These are phyloP conservation scores for Rhodosporidiobolus sp. DNA, from an alignment of 768 basidiomycete genomes.

Conservation along the genomic window DNA sequence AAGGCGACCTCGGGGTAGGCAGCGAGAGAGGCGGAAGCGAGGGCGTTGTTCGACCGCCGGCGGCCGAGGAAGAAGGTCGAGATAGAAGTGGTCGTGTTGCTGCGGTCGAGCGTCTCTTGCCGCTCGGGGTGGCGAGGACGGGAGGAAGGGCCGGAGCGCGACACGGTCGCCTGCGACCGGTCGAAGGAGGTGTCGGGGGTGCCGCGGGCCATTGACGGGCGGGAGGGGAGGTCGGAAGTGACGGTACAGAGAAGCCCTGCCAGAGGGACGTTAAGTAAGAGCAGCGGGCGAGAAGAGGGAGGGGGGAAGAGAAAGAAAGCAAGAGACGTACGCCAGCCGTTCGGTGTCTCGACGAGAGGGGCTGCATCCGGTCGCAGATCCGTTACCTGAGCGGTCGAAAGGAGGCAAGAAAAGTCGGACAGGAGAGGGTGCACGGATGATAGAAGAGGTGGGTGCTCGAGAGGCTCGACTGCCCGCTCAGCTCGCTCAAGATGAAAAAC, in stretches of 20 bases:
- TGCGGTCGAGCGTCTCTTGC: conserved; percentile 1
- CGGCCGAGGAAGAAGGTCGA: conserved; percentile 14
- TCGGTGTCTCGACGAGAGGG: too few relatives aligned
- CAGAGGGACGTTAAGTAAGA: background rate
- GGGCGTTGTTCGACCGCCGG: background rate
- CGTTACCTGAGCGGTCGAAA: too few relatives aligned
- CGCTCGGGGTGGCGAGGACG: background rate
- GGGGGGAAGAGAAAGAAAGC: background rate
- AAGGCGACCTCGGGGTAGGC: background rate
- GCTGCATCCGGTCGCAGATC: too few relatives aligned
- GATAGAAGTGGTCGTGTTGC: conserved; percentile 16
- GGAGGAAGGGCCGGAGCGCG: background rate
- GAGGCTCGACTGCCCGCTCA: too few relatives aligned
- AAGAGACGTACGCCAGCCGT: too few relatives aligned
- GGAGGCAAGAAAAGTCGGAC: too few relatives aligned
- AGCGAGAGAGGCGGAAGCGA: background rate
- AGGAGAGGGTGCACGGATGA: too few relatives aligned
- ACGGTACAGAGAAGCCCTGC: background rate
- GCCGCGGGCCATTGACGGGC: background rate
- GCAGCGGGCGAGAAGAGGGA: background rate
- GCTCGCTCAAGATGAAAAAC: too few relatives aligned
- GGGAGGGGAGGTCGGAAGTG: background rate
- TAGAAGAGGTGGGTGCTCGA: too few relatives aligned
- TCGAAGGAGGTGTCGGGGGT: background rate
- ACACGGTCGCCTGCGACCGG: conserved; percentile 2